A percentile compares a stretch with the other conserved stretches of the same genome.
phyloP scores from a whole-genome alignment of 23 red algal species.

The Chondrus crispus region DNA sequence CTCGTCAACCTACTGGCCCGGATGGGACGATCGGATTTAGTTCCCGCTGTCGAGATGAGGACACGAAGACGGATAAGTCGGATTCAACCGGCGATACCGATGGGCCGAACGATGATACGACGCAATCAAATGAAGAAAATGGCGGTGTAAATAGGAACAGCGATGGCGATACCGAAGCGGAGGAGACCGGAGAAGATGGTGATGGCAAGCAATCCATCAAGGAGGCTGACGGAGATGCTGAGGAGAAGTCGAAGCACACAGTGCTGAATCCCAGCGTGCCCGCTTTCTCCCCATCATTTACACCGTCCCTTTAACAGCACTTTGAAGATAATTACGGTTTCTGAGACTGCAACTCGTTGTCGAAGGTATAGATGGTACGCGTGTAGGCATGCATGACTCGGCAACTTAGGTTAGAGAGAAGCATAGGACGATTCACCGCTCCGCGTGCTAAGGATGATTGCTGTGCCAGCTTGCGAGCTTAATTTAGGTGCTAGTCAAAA shows the following conservation, averaged over 20 bases:
- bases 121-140: background rate
- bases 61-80: background rate
- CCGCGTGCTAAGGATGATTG: no score
- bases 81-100: background rate
- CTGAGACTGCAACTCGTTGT: no score
- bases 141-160: background rate
- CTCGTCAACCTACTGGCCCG: conserved; percentile 44
- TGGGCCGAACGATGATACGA: background rate
- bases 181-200: background rate
- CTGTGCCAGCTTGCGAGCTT: no score
- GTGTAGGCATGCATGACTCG: no score
- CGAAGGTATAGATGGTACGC: no score
- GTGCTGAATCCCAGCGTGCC: conserved; percentile 50
- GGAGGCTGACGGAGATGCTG: background rate
- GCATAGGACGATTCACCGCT: no score
- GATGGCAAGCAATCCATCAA: background rate
- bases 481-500: no score
- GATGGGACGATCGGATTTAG: conserved; percentile 63
- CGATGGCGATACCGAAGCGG: background rate
- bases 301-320: no score
- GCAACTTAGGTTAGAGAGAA: no score
- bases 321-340: no score
- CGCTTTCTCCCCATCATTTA: conserved; percentile 28
- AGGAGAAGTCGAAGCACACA: background rate
- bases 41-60: background rate